Conservation (phyloP, 2,329 filamentous ascomycete genomes). For the Paecilomyces dactylethromorphus region DNA sequence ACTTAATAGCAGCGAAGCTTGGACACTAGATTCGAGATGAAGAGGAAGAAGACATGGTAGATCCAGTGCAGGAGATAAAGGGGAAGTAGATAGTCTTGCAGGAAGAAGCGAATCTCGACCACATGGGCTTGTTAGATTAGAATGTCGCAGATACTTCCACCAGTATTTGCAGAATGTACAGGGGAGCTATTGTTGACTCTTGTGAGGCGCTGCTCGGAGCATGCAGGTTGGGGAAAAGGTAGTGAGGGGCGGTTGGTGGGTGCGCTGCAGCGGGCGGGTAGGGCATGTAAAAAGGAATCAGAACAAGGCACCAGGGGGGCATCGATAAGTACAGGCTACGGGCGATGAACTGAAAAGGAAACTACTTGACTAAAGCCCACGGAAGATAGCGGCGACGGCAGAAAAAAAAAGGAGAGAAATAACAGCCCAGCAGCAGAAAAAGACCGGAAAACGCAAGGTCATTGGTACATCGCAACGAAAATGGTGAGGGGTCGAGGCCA, state of each 20-base stretch:
- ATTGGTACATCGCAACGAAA: constrained; percentile 12
- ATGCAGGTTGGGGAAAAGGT: neutral
- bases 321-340: neutral
- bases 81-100: constrained; percentile 21
- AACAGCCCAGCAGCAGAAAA: constrained; percentile 13
- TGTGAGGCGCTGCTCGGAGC: neutral
- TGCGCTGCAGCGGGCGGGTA: neutral
- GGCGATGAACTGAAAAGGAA: neutral
- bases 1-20: constrained; percentile 16
- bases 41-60: constrained; percentile 46
- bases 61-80: constrained; percentile 28
- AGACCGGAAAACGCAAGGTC: constrained; percentile 7
- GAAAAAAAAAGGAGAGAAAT: constrained; percentile 5
- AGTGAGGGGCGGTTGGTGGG: neutral
- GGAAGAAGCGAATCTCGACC: constrained; percentile 13
- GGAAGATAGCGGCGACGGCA: neutral
- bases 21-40: constrained; percentile 38
- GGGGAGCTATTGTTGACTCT: neutral
- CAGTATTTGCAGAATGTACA: neutral
- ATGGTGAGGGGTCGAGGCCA: constrained; percentile 15
- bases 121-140: neutral
- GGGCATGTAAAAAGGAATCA: neutral
- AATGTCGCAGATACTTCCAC: neutral
- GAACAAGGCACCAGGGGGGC: neutral
- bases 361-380: neutral